A percentile compares a stretch with the other conserved stretches of the same genome.
Evolutionary conservation across 768 basidiomycete genomes (phyloP).

Genomic region (Lentinula aciculospora): DNA sequence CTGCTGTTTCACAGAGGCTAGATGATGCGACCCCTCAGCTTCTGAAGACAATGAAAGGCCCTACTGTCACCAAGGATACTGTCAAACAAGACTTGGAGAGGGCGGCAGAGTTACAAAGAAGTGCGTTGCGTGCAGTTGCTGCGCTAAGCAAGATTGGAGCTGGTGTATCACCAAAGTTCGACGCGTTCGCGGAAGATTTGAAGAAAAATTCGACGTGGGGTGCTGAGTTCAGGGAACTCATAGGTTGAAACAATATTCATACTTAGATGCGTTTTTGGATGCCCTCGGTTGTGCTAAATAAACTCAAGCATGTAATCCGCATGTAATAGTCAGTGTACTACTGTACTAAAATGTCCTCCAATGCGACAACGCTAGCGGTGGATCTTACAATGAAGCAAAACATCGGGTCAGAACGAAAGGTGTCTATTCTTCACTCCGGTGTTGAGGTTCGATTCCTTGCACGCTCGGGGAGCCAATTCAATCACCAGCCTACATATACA

Average conservation of each 20-base stretch:
- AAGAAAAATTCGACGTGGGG: slow-evolving; percentile 65
- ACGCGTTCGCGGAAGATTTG: slow-evolving; percentile 70
- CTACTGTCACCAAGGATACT: slow-evolving; percentile 87
- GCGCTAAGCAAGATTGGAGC: slow-evolving; percentile 74
- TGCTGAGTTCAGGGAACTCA: slow-evolving; percentile 59
- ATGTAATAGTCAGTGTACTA: no score
- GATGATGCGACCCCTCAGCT: slow-evolving; percentile 82
- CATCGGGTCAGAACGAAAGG: no score
- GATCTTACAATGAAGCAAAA: no score
- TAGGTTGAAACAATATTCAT: background rate
- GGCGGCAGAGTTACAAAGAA: slow-evolving; percentile 86
- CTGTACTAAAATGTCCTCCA: no score
- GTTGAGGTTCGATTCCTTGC: no score
- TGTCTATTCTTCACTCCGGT: no score
- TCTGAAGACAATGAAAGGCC: slow-evolving; percentile 86
- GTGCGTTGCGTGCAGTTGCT: slow-evolving; percentile 82
- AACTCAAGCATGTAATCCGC: no score
- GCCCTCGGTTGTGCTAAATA: no score
- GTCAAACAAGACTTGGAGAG: slow-evolving; percentile 91
- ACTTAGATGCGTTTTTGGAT: no score
- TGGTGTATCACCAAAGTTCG: slow-evolving; percentile 68
- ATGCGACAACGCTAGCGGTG: no score
- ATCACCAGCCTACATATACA: no score
- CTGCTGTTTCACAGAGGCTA: slow-evolving; percentile 75
- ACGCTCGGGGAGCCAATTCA: no score